Conservation (phyloP, 345 rosid genomes). For the Rhizophora apiculata region DNA sequence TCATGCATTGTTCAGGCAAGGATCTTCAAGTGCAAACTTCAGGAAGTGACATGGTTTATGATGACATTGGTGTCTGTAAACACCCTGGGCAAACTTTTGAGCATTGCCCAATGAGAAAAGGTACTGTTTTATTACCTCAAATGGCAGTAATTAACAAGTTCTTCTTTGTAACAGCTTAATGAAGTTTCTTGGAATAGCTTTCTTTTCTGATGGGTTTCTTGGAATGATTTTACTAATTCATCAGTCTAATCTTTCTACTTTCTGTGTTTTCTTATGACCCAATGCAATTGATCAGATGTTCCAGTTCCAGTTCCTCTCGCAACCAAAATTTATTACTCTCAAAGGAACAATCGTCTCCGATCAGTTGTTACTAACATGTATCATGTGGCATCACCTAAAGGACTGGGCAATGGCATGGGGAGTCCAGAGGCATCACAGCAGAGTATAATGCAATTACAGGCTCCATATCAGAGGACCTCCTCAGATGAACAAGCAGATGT, state of each 20-base stretch:
- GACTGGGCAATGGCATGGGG: conserved; percentile 12
- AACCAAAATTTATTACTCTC: conserved; percentile 54
- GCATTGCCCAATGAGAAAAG: conserved; percentile 19
- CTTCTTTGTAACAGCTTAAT: conserved; percentile 4
- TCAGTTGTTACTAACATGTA: conserved; percentile 32
- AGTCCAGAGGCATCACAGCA: conserved; percentile 24
- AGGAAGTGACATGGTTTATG: conserved; percentile 21
- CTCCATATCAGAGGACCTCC: conserved; percentile 23
- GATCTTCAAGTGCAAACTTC: conserved; percentile 23
- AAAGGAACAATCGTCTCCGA: conserved; percentile 41
- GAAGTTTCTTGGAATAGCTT: conserved; percentile 4
- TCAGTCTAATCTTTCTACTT: conserved; percentile 10
- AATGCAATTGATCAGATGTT: conserved; percentile 30
- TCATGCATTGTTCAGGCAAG: conserved; percentile 23
- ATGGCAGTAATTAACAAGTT: not conserved
- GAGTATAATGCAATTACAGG: conserved; percentile 16
- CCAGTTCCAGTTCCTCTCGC: conserved; percentile 51
- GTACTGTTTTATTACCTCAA: conserved; percentile 14
- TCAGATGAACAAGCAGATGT: conserved; percentile 22
- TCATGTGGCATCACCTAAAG: conserved; percentile 24
- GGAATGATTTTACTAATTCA: conserved; percentile 5
- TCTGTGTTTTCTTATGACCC: not conserved
- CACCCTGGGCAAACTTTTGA: conserved; percentile 19
- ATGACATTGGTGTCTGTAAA: conserved; percentile 9
- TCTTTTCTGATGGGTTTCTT: not conserved